Evolutionary conservation across 2,329 filamentous ascomycete species (phyloP).

Genomic region (Chalaropsis ovoidea): DNA sequence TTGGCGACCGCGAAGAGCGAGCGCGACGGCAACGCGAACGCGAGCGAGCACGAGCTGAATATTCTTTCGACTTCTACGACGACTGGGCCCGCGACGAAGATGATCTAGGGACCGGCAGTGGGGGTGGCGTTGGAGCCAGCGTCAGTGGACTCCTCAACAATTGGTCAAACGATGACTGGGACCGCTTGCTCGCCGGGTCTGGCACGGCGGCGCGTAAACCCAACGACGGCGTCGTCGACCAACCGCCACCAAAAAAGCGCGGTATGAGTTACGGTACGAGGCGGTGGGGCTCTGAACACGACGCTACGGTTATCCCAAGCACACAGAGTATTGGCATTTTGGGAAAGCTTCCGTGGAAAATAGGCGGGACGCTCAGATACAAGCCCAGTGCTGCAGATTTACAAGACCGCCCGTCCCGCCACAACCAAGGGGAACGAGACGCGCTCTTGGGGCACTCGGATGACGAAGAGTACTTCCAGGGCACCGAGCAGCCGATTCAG

Average conservation of each 20-base stretch:
- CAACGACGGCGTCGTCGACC: slow-evolving; percentile 36
- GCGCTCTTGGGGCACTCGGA: slow-evolving; percentile 48
- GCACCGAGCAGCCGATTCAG: slow-evolving; percentile 32
- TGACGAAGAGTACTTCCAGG: slow-evolving; percentile 39
- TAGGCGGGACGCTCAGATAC: slow-evolving; percentile 74
- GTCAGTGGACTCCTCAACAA: slow-evolving; percentile 52
- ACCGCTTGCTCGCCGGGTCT: slow-evolving; percentile 65
- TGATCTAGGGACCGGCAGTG: slow-evolving; percentile 37
- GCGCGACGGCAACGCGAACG: slow-evolving; percentile 58
- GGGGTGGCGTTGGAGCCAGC: slow-evolving; percentile 27
- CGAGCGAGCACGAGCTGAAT: slow-evolving; percentile 56
- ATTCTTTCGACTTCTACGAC: slow-evolving; percentile 94
- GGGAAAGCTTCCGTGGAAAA: slow-evolving; percentile 70
- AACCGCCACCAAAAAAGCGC: slow-evolving; percentile 61
- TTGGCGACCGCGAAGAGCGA: slow-evolving; percentile 64
- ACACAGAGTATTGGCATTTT: slow-evolving; percentile 79
- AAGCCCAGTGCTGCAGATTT: slow-evolving; percentile 84
- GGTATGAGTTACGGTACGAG: slow-evolving; percentile 80
- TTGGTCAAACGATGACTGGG: slow-evolving; percentile 78
- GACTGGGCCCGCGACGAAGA: slow-evolving; percentile 69
- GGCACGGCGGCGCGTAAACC: slow-evolving; percentile 31
- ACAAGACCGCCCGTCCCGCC: slow-evolving; percentile 66
- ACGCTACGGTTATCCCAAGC: slow-evolving; percentile 82
- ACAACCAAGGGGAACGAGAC: slow-evolving; percentile 49
- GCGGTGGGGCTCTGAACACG: slow-evolving; percentile 52